Evolutionary conservation across 1,284 basidiomycete genomes (phyloP).

Genomic region (Fomitopsis pinicola): DNA sequence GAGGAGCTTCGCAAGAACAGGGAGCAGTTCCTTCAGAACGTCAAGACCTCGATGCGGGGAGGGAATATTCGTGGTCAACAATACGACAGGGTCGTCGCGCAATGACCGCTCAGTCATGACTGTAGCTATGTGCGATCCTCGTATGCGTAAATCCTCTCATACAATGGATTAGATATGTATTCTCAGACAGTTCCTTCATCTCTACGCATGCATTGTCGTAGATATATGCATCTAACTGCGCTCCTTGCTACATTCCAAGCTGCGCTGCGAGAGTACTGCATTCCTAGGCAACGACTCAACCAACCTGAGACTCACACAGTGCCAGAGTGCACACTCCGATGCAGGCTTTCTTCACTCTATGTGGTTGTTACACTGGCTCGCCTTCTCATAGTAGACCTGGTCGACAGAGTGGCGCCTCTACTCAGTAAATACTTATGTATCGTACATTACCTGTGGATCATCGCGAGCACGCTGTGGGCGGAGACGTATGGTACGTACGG

Average conservation of each 20-base stretch:
- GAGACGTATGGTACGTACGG: background rate
- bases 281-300: too few relatives aligned
- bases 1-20: conserved; percentile 86
- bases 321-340: too few relatives aligned
- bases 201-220: background rate
- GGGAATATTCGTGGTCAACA: conserved; percentile 68
- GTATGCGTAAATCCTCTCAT: background rate
- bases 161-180: background rate
- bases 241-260: background rate
- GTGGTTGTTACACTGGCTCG: too few relatives aligned
- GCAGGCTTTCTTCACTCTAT: too few relatives aligned
- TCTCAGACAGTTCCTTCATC: background rate
- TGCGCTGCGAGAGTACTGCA: background rate
- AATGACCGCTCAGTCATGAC: conserved; percentile 21
- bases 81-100: conserved; percentile 71
- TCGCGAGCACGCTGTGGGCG: too few relatives aligned
- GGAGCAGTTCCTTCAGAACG: conserved; percentile 77
- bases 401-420: too few relatives aligned
- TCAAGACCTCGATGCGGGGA: conserved; percentile 82
- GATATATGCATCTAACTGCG: background rate
- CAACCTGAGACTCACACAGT: too few relatives aligned
- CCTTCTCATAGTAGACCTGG: too few relatives aligned
- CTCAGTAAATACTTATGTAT: too few relatives aligned
- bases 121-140: background rate
- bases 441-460: too few relatives aligned